Conservation (phyloP, 495 filamentous ascomycete species). For the Daldinia decipiens region DNA sequence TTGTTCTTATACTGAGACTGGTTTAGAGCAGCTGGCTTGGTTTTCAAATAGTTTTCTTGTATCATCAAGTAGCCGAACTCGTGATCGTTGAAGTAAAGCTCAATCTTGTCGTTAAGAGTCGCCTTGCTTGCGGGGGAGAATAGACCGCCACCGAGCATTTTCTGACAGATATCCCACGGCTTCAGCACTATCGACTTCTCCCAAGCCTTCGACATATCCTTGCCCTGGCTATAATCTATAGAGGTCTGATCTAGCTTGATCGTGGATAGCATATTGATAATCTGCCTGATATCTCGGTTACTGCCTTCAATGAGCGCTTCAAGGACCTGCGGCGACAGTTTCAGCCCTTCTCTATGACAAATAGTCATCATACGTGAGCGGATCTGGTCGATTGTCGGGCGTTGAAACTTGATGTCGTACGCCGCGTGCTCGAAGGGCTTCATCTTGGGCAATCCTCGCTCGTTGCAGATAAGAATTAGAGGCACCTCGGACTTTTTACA, state of each 20-base stretch:
- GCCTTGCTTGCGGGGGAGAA: conserved; percentile 83
- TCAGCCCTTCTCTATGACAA: conserved; percentile 89
- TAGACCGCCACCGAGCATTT: conserved; percentile 87
- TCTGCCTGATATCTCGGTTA: conserved; percentile 93
- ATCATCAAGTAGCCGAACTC: conserved; percentile 97
- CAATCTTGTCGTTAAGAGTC: conserved; percentile 95
- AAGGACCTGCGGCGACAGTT: conserved; percentile 85
- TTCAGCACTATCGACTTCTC: conserved; percentile 97
- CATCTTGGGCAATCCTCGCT: conserved; percentile 93
- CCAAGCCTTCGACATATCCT: conserved; percentile 96
- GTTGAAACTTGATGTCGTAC: conserved; percentile 85
- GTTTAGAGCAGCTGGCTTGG: conserved; percentile 72
- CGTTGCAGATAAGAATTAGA: conserved; percentile 97
- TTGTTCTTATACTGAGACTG: conserved; percentile 60
- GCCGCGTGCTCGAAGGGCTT: conserved; percentile 91
- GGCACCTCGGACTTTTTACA: conserved; percentile 96
- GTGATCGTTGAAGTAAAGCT: conserved; percentile 99
- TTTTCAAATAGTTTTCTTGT: conserved; percentile 95
- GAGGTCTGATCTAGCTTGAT: conserved; percentile 83
- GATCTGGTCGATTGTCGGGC: conserved; percentile 88
- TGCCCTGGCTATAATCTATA: conserved; percentile 83
- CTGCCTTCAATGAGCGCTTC: conserved; percentile 95
- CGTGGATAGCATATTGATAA: conserved; percentile 98
- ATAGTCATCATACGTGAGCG: conserved; percentile 92
- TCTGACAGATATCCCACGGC: conserved; percentile 96